Conservation (phyloP, 164 flowering plant genomes). For the Magnolia changhungtana region DNA sequence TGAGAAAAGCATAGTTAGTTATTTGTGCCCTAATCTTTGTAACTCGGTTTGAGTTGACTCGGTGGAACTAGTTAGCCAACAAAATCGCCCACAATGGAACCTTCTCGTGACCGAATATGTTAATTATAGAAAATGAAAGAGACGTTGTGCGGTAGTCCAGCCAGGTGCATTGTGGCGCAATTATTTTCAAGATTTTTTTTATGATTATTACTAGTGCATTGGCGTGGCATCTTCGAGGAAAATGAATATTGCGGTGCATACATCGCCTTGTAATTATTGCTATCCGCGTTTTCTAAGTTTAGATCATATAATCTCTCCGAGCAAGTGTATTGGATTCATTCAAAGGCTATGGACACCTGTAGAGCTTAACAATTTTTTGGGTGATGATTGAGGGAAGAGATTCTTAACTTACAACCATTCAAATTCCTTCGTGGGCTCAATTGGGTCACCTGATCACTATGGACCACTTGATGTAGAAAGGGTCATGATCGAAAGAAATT, state of each 20-base stretch:
- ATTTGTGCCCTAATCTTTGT: no score
- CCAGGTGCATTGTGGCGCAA: background rate
- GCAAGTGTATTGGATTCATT: background rate
- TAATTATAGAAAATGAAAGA: background rate
- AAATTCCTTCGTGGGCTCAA: no score
- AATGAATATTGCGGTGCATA: background rate
- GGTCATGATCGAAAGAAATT: no score
- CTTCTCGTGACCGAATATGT: background rate
- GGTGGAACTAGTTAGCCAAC: background rate
- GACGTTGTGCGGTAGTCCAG: background rate
- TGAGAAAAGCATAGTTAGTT: no score
- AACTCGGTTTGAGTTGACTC: background rate
- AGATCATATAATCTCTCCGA: background rate
- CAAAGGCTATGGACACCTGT: background rate
- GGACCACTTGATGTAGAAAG: no score
- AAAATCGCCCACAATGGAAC: background rate
- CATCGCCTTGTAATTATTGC: background rate
- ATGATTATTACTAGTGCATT: no score
- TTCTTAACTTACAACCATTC: no score
- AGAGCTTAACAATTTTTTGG: background rate
- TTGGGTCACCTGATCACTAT: no score
- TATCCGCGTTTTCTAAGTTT: background rate
- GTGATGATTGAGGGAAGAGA: background rate
- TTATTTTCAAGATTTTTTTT: background rate
- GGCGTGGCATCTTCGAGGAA: background rate